Base-by-base conservation (phyloP, 1,284 basidiomycete genomes). In the Thecaphora thlaspeos region DNA sequence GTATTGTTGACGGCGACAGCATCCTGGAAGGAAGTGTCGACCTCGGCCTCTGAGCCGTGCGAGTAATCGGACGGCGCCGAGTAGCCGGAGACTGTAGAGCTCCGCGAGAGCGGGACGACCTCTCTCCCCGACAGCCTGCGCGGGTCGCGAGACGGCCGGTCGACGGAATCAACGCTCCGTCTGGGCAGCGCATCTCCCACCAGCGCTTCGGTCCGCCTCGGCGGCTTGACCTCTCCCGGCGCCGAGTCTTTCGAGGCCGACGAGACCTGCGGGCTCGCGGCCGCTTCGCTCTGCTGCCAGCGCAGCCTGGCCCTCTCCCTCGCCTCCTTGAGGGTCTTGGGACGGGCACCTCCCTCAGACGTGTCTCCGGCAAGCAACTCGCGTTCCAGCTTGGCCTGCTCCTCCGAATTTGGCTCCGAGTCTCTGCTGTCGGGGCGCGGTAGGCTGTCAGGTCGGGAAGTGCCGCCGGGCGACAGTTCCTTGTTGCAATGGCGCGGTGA, bases 51-150 rank as follows among this genome's bases (percentile, higher is more conserved):
- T 18, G 61, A 64, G 26, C 53, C 54, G 38, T 60, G 50, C 24
- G 62, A 65, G 45, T 65, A 65, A 55, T 65, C 62, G 3, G 62
- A 65, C n/a, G 62, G 58, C 11, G 51, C 55, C 11, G 62, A 61
- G 3, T 50, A 57, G 21, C 50, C 54, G 17, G 57, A 61, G 4
- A 52, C 24, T 21, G 62, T 57, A 2, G 38, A 38, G 23, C 40
- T 50, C 4, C 51, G 53, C 4, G 48, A 36, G 5, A 15, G 26
- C 5, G 43, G 32, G 3, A 32, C 19, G 12, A 22, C 32, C 15
- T 61, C 62, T 2, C 48, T 57, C 2, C 42, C 46, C 7, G 62
- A 65, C 7, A 57, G 17, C 17, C 62, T 58, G n/a, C 54, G 46
- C 0, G 62, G 62, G 24, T 65, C 56, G 41, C 58, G 57, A 50